A percentile compares a stretch with the other conserved stretches of the same genome.
Conservation (phyloP, 257 asterid genomes). For the Vinca minor region DNA sequence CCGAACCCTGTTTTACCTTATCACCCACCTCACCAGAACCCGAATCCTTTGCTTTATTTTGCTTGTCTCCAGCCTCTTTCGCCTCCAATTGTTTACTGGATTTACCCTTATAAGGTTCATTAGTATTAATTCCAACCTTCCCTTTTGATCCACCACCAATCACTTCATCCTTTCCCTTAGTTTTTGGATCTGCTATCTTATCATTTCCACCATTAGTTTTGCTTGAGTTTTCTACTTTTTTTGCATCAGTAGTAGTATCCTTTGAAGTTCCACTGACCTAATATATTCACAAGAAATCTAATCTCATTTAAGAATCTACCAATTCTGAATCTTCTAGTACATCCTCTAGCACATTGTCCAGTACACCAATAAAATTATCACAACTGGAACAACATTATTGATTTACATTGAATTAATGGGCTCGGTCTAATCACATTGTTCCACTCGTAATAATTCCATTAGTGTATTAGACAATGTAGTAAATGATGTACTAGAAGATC, state of each 20-base stretch:
- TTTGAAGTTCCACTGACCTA: conserved; percentile 31
- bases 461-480: too few relatives aligned
- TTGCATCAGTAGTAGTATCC: conserved; percentile 15
- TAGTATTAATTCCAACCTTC: conserved; percentile 1
- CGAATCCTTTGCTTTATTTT: conserved; percentile 13
- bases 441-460: too few relatives aligned
- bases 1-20: conserved; percentile 17
- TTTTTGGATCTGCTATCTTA: conserved; percentile 24
- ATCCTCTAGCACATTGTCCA: too few relatives aligned
- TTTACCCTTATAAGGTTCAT: conserved; percentile 16
- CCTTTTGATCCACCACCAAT: conserved; percentile 3
- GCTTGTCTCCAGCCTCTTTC: conserved; percentile 21
- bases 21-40: too few relatives aligned
- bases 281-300: conserved; percentile 10
- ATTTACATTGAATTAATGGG: too few relatives aligned
- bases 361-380: too few relatives aligned
- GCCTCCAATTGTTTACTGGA: conserved; percentile 15
- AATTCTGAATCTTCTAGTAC: too few relatives aligned
- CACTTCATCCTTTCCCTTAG: conserved; percentile 14
- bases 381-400: too few relatives aligned
- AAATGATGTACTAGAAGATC: too few relatives aligned
- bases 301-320: conserved; percentile 5
- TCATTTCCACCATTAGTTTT: conserved; percentile 22
- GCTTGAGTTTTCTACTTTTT: conserved; percentile 11
- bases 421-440: too few relatives aligned